Conservation (phyloP, 495 filamentous ascomycete species). For the Poronia punctata region DNA sequence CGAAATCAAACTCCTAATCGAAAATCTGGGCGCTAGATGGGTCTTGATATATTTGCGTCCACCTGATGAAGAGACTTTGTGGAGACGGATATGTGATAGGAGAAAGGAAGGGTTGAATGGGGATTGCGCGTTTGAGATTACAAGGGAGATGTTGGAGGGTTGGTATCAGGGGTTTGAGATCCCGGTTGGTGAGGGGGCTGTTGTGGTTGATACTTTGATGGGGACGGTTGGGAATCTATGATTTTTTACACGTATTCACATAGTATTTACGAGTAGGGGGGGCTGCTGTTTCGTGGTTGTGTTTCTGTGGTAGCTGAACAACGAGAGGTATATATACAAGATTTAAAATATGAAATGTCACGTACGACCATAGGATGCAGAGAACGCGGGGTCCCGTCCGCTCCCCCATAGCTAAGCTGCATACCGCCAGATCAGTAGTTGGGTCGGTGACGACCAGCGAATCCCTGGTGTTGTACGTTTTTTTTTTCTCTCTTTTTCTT, state of each 20-base stretch:
- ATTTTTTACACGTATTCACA: background rate
- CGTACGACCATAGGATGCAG: no score
- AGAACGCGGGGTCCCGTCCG: constrained; percentile 46
- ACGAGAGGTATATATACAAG: no score
- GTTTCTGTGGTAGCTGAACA: no score
- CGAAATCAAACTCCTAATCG: constrained; percentile 25
- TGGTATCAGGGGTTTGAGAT: constrained; percentile 35
- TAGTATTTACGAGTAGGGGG: background rate
- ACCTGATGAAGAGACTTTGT: constrained; percentile 24
- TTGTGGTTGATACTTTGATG: constrained; percentile 16
- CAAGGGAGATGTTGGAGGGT: constrained; percentile 25
- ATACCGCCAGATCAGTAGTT: constrained; percentile 37
- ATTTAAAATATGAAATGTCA: no score
- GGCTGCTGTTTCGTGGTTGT: no score
- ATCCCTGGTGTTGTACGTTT: constrained; percentile 37
- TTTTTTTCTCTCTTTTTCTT: no score
- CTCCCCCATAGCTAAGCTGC: constrained; percentile 40
- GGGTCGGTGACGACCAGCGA: constrained; percentile 45
- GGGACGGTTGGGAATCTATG: background rate
- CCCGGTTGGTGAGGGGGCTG: constrained; percentile 28
- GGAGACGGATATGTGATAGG: constrained; percentile 24
- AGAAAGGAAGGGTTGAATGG: constrained; percentile 25
- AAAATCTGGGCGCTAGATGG: constrained; percentile 25
- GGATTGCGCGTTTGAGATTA: constrained; percentile 33
- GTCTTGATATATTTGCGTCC: constrained; percentile 27